phyloP scores from a whole-genome alignment of 2,329 filamentous ascomycete genomes.

The Pezicula carpinea region DNA sequence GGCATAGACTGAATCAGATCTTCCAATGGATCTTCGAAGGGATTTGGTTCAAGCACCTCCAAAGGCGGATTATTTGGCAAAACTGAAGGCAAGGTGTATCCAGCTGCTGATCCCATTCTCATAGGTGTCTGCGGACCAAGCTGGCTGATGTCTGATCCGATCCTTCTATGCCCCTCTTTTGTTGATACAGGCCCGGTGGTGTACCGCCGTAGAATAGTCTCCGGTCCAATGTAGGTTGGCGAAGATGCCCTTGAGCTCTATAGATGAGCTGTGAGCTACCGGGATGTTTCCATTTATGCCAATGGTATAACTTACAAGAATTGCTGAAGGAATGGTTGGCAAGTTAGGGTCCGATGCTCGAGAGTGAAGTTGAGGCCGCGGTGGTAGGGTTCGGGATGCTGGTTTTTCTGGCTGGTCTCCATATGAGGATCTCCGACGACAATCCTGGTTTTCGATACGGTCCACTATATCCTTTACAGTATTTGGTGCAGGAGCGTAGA shows the following conservation, averaged over 20 bases:
- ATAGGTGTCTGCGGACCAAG: too few species aligned
- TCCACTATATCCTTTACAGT: constrained; percentile 1
- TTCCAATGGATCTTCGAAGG: constrained; percentile 14
- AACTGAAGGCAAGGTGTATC: too few species aligned
- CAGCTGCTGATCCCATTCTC: too few species aligned
- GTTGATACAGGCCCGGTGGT: too few species aligned
- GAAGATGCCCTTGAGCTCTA: too few species aligned
- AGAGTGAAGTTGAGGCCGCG: background rate
- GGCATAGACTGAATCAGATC: constrained; percentile 15
- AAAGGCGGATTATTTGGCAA: background rate
- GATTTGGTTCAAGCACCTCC: constrained; percentile 6
- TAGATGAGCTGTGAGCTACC: too few species aligned
- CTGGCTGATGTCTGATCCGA: too few species aligned
- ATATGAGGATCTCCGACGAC: background rate
- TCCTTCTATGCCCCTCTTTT: too few species aligned
- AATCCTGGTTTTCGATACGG: background rate
- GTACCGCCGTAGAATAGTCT: too few species aligned
- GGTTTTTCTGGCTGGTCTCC: background rate
- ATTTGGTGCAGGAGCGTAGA: background rate
- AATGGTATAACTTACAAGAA: too few species aligned
- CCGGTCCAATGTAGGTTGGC: too few species aligned
- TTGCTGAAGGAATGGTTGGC: background rate
- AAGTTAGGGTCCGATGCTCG: background rate
- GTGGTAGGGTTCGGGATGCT: background rate
- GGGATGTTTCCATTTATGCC: too few species aligned